Evolutionary conservation across 1,284 basidiomycete genomes (phyloP), one percentile per base, ranked within the genome.

Genomic region (Sanghuangporus weigelae): DNA sequence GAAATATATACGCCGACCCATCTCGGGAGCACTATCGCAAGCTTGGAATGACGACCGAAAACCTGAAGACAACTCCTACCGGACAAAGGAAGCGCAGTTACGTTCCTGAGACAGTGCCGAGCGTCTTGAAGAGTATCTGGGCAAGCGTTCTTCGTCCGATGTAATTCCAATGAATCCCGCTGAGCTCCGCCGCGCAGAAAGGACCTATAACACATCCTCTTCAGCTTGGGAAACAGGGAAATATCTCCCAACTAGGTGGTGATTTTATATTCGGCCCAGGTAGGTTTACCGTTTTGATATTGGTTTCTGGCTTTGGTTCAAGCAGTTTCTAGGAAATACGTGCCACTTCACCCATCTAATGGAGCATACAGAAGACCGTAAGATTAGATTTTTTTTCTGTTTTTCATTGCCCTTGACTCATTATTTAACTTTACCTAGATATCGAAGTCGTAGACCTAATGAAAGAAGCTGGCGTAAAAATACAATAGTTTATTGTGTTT

Each of bases 311-410:
- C 1, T 4, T 14, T 6, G 7, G 7, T n/a, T 46, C 4, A 46
- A 16, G n/a, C 16, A 7, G 5, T 31, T 56, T 23, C 12, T 58
- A 74, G 76, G 74, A n/a, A 68, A 72, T 21, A 68, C 68, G 31
- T 85, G 84, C 66, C 71, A 73, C 0, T 86, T 81, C 63, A 79
- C 80, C 3, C 80, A 78, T 50, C 75, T 81, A 2, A 87, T 88
- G 86, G 74, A 77, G 59, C 81, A 87, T 66, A 83, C 84, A 0
- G 79, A 84, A 68, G 85, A 88, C 71, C 85, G 85, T 86, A 70
- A 73, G 84, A 46, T 21, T 46, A 19, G 16, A 14, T 46, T 7
- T n/a, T n/a, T 19, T n/a, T 73, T 7, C 16, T 31, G 11, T 14
- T 64, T 7, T 49, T 56, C 40, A 63, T 39, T 40, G 49, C 6